Percentiles rank a stretch among this genome's conserved stretches.
Conservation (phyloP, 1,284 basidiomycete species). For the Agroathelia rolfsii region DNA sequence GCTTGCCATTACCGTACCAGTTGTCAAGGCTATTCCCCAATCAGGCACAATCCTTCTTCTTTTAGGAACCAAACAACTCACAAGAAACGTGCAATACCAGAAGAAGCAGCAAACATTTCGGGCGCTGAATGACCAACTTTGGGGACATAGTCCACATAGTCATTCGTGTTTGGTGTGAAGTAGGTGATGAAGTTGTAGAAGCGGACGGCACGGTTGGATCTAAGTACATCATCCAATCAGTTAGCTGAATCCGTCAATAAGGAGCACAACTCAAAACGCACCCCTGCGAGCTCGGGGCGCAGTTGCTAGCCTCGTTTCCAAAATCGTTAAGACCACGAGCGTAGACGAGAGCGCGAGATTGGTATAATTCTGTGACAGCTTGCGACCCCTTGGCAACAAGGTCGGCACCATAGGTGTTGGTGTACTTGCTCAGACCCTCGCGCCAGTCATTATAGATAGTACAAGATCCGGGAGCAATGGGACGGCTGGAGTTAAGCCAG, state of each 20-base stretch:
- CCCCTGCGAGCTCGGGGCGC: slow-evolving; percentile 2
- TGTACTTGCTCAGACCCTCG: slow-evolving; percentile 6
- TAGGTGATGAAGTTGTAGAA: slow-evolving; percentile 5
- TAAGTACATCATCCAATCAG: slow-evolving; percentile 17
- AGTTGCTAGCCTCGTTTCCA: slow-evolving; percentile 4
- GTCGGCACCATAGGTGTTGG: background rate
- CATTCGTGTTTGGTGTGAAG: slow-evolving; percentile 3
- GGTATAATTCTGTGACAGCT: no score
- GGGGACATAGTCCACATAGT: slow-evolving; percentile 5
- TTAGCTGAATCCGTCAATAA: background rate
- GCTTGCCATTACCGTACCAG: no score
- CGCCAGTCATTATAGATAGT: slow-evolving; percentile 5
- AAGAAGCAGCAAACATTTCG: slow-evolving; percentile 1
- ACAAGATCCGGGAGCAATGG: slow-evolving; percentile 2
- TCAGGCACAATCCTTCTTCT: no score
- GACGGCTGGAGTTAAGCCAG: slow-evolving; percentile 5
- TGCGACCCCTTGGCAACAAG: background rate
- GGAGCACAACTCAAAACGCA: no score
- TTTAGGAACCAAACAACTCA: no score
- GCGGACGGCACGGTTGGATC: slow-evolving; percentile 4
- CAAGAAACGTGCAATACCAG: slow-evolving; percentile 5
- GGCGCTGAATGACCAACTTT: slow-evolving; percentile 3
- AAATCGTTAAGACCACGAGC: slow-evolving; percentile 6
- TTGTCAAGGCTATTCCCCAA: no score
- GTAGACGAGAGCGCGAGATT: slow-evolving; percentile 1